Percentiles rank a stretch among this genome's conserved stretches.
Evolutionary conservation across 768 basidiomycete genomes (phyloP).

Genomic region (Boletus sp.): DNA sequence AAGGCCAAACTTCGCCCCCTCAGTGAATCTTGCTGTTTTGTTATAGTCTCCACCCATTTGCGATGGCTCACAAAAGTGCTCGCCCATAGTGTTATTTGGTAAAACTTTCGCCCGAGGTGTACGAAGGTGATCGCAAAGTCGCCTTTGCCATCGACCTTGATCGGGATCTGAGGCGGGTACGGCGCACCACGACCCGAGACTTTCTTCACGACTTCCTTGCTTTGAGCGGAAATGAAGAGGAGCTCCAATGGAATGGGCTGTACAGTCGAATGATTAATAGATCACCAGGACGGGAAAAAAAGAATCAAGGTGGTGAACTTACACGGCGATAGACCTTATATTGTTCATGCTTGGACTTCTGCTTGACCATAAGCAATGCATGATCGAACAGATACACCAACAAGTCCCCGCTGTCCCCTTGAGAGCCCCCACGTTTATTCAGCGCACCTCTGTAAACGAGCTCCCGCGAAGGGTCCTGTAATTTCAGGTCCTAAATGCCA

Average conservation of each 20-base stretch:
- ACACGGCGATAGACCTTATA: slow-evolving; percentile 93
- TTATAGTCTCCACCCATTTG: slow-evolving; percentile 93
- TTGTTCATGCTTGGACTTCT: slow-evolving; percentile 90
- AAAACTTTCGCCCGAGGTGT: slow-evolving; percentile 90
- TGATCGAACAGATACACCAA: slow-evolving; percentile 97
- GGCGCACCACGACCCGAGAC: slow-evolving; percentile 40
- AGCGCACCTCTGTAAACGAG: slow-evolving; percentile 88
- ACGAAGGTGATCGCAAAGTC: slow-evolving; percentile 92
- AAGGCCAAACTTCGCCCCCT: slow-evolving; percentile 84
- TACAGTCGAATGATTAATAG: background rate
- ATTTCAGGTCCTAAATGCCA: slow-evolving; percentile 66
- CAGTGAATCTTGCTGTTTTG: slow-evolving; percentile 84
- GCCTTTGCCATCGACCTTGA: slow-evolving; percentile 66
- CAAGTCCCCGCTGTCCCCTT: slow-evolving; percentile 82
- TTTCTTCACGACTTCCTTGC: slow-evolving; percentile 44
- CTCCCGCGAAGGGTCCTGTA: slow-evolving; percentile 87
- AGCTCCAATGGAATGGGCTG: slow-evolving; percentile 97
- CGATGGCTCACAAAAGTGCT: slow-evolving; percentile 78
- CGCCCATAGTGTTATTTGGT: slow-evolving; percentile 90
- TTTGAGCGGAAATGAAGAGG: slow-evolving; percentile 71
- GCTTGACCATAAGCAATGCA: slow-evolving; percentile 91
- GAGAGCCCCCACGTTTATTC: slow-evolving; percentile 74
- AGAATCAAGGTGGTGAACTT: slow-evolving; percentile 28
- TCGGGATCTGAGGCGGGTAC: slow-evolving; percentile 47
- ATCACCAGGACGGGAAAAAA: slow-evolving; percentile 9